A percentile compares a stretch with the other conserved stretches of the same genome.
Conservation (phyloP, 2,329 filamentous ascomycete genomes). For the Monosporascus ibericus region DNA sequence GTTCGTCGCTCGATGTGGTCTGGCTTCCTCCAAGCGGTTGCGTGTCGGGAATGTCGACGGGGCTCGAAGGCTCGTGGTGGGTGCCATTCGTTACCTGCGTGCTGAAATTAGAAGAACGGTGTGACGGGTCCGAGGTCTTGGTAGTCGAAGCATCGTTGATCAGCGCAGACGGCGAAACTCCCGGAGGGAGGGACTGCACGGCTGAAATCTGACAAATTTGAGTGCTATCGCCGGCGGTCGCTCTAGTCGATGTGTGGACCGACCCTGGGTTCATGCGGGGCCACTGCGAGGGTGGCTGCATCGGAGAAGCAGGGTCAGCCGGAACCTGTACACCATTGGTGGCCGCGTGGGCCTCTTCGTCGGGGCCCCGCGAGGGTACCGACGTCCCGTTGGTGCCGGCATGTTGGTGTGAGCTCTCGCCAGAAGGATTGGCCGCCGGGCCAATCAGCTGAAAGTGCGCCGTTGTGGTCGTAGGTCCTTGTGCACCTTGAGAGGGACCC, state of each 20-base stretch:
- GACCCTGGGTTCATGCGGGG: constrained; percentile 23
- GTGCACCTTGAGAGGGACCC: constrained; percentile 30
- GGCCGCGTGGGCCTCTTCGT: constrained; percentile 58
- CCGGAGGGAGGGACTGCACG: constrained; percentile 50
- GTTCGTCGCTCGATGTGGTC: constrained; percentile 43
- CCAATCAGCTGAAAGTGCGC: constrained; percentile 52
- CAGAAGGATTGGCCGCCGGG: constrained; percentile 54
- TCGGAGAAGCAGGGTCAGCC: constrained; percentile 37
- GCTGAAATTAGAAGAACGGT: constrained; percentile 57
- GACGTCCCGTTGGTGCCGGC: constrained; percentile 51
- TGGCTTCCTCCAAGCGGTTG: constrained; percentile 37
- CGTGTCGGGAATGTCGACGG: constrained; percentile 46
- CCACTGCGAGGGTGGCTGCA: constrained; percentile 44
- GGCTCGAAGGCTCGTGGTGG: constrained; percentile 38
- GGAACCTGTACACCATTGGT: constrained; percentile 39
- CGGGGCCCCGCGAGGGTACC: constrained; percentile 38
- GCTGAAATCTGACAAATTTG: constrained; percentile 61
- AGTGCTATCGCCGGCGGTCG: constrained; percentile 40
- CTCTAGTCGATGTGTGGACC: constrained; percentile 30
- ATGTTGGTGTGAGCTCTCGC: constrained; percentile 30
- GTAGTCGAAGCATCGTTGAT: constrained; percentile 89
- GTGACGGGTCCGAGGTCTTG: constrained; percentile 73
- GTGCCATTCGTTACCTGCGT: constrained; percentile 68
- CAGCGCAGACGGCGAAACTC: constrained; percentile 51
- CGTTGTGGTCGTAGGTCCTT: constrained; percentile 38